Percentiles rank a stretch among this genome's conserved stretches.
phyloP scores from a whole-genome alignment of 306 rosid species.

The Trifolium repens region DNA sequence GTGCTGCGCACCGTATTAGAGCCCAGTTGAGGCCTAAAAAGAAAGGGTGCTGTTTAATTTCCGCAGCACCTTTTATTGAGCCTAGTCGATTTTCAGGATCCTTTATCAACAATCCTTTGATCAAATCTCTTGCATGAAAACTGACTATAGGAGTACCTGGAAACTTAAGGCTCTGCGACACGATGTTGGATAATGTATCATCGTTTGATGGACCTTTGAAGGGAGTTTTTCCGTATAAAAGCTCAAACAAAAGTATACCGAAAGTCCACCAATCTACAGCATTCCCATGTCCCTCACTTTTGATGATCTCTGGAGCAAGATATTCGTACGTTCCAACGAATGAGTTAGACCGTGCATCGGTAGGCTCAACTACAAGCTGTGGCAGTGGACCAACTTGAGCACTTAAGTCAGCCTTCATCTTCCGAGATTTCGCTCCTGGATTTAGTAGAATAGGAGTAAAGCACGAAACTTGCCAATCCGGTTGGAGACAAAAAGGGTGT shows the following conservation, averaged over 20 bases:
- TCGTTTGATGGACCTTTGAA: constrained; percentile 84
- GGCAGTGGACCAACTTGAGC: constrained; percentile 80
- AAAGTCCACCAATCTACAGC: constrained; percentile 98
- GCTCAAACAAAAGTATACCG: constrained; percentile 90
- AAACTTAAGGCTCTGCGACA: constrained; percentile 83
- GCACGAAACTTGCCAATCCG: constrained; percentile 96
- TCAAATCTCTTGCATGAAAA: constrained; percentile 89
- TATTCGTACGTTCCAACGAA: constrained; percentile 97
- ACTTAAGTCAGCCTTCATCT: constrained; percentile 66
- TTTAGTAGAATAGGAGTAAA: constrained; percentile 83
- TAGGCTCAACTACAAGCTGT: constrained; percentile 93
- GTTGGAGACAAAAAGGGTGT: constrained; percentile 96
- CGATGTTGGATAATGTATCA: constrained; percentile 79
- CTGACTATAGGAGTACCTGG: constrained; percentile 85
- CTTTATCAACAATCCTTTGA: constrained; percentile 78
- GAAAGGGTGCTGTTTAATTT: constrained; percentile 93
- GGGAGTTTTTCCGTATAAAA: constrained; percentile 92
- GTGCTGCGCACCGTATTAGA: constrained; percentile 84
- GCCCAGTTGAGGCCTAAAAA: constrained; percentile 99
- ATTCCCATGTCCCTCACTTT: constrained; percentile 87
- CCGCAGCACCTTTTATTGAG: constrained; percentile 90
- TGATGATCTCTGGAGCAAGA: constrained; percentile 95
- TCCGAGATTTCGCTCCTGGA: constrained; percentile 74
- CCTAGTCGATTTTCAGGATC: constrained; percentile 94
- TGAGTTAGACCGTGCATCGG: constrained; percentile 86